These are phyloP conservation scores for Gynandropsis gynandra DNA, from an alignment of 345 rosid species.

Conservation along the genomic window DNA sequence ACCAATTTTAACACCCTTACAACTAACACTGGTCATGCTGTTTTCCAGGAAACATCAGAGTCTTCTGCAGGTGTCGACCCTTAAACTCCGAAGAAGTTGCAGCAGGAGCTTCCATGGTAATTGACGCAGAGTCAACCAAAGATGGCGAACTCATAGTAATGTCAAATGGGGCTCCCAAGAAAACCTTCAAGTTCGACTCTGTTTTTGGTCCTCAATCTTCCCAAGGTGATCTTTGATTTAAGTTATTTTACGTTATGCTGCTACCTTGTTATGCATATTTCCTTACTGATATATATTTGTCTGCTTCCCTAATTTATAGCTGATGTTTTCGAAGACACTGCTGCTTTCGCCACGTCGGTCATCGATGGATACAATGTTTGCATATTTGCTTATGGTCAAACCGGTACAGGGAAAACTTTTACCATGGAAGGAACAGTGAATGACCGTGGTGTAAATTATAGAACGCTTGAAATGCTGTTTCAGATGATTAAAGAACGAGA, in stretches of 20 bases:
- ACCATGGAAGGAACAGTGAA: conserved; percentile 90
- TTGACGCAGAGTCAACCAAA: conserved; percentile 75
- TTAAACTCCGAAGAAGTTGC: conserved; percentile 61
- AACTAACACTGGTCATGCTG: conserved; percentile 16
- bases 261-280: not conserved
- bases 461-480: conserved; percentile 81
- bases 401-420: conserved; percentile 90
- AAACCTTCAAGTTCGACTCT: conserved; percentile 79
- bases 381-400: conserved; percentile 94
- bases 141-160: conserved; percentile 73
- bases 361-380: conserved; percentile 96
- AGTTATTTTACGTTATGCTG: conserved; percentile 1
- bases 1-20: conserved; percentile 13
- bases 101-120: conserved; percentile 49
- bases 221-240: conserved; percentile 53
- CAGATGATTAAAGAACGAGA: conserved; percentile 50
- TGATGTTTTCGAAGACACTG: conserved; percentile 84
- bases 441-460: conserved; percentile 91
- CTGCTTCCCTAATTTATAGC: conserved; percentile 34
- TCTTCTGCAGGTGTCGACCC: conserved; percentile 92
- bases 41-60: conserved; percentile 87
- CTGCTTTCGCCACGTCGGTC: conserved; percentile 79
- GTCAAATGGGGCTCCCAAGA: conserved; percentile 73
- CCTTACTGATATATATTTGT: conserved; percentile 3
- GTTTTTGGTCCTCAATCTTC: conserved; percentile 81